Evolutionary conservation across 495 filamentous ascomycete species (phyloP).

Genomic region (Chaetomium cochliodes): DNA sequence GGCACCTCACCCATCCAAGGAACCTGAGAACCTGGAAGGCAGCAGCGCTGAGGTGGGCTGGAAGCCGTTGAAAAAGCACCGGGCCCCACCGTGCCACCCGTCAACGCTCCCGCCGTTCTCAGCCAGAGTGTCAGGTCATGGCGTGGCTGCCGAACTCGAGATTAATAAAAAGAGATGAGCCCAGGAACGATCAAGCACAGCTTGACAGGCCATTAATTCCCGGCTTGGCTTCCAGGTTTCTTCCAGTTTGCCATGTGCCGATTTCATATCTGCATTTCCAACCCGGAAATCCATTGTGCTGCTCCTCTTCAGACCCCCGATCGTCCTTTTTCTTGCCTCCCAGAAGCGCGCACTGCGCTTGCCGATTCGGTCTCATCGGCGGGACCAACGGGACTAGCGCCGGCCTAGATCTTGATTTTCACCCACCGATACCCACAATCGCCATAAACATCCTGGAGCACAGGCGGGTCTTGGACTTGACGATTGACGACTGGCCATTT

Average conservation of each 20-base stretch:
- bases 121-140: not conserved
- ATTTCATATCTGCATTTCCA: not conserved
- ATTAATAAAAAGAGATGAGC: not conserved
- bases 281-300: not conserved
- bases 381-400: constrained; percentile 4
- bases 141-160: not conserved
- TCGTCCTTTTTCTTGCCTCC: not conserved
- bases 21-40: not conserved
- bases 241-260: not conserved
- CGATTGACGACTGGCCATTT: constrained; percentile 5
- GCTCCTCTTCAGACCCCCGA: not conserved
- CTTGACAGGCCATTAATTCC: constrained; percentile 3
- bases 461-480: constrained; percentile 9
- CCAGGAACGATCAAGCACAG: not conserved
- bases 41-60: not conserved
- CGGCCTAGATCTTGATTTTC: constrained; percentile 13
- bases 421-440: constrained; percentile 2
- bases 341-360: not conserved
- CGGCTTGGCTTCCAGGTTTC: not conserved
- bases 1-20: not conserved
- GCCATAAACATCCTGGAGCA: not conserved
- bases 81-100: constrained; percentile 10
- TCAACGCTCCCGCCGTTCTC: constrained; percentile 4
- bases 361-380: not conserved
- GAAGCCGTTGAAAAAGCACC: not conserved